Conservation (phyloP, 306 rosid species). For the Cotoneaster glaucophyllus region DNA sequence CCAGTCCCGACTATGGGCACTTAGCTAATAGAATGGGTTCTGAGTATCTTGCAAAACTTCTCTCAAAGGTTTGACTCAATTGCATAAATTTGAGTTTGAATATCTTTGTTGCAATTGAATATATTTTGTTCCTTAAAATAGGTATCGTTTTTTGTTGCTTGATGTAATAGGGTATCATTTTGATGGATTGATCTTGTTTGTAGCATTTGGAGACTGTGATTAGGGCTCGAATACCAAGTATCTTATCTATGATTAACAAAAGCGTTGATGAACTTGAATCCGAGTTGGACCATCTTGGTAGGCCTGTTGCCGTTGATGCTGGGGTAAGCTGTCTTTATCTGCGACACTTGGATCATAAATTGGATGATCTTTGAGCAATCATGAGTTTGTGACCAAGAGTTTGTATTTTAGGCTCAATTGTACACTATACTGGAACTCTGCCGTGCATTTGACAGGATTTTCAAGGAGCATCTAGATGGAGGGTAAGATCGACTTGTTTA, state of each 20-base stretch:
- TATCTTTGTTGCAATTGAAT: neutral
- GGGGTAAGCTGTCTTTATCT: constrained; percentile 54
- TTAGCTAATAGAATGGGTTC: constrained; percentile 87
- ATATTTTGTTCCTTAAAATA: neutral
- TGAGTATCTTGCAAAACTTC: constrained; percentile 92
- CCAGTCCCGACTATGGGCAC: constrained; percentile 95
- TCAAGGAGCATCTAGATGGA: constrained; percentile 99
- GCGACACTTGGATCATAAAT: neutral
- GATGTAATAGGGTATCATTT: neutral
- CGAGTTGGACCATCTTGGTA: constrained; percentile 80
- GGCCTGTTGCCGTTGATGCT: constrained; percentile 83
- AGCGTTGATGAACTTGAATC: constrained; percentile 86
- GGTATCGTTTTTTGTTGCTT: neutral
- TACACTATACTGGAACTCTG: constrained; percentile 93
- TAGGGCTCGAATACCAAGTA: constrained; percentile 75
- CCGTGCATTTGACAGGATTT: constrained; percentile 87
- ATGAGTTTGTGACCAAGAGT: constrained; percentile 4
- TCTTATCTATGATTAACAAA: constrained; percentile 71
- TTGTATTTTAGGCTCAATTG: constrained; percentile 67
- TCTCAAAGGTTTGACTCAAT: constrained; percentile 62
- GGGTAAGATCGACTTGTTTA: constrained; percentile 47
- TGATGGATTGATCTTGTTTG: constrained; percentile 30
- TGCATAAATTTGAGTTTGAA: neutral
- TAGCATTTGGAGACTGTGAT: constrained; percentile 82
- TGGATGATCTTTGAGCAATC: neutral